Conservation (phyloP, 208 protist species). For the Crithidia sp. region DNA sequence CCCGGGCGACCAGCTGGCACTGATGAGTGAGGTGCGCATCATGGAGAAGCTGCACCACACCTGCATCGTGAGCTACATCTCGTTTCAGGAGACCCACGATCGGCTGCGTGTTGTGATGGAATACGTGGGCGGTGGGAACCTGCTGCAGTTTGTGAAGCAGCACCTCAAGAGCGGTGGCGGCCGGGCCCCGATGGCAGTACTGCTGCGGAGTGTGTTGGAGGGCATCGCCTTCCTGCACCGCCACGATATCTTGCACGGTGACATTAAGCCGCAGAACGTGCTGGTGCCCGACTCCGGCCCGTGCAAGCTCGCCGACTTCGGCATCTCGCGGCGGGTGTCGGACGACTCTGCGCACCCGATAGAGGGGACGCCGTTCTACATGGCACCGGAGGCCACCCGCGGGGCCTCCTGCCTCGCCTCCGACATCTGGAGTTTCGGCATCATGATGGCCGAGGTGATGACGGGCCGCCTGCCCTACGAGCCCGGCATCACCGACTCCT, state of each 20-base stretch:
- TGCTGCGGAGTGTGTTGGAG: constrained; percentile 58
- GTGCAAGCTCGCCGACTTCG: constrained; percentile 90
- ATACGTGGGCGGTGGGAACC: constrained; percentile 79
- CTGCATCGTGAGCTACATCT: constrained; percentile 96
- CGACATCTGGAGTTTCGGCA: constrained; percentile 88
- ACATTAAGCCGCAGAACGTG: constrained; percentile 90
- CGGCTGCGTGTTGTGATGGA: constrained; percentile 80
- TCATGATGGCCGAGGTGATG: constrained; percentile 75
- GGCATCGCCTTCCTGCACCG: constrained; percentile 85
- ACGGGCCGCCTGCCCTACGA: constrained; percentile 61
- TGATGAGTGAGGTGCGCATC: constrained; percentile 62
- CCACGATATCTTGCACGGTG: constrained; percentile 72
- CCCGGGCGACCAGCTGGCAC: constrained; percentile 6
- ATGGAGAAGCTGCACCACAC: constrained; percentile 74
- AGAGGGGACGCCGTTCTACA: constrained; percentile 79
- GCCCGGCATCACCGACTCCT: constrained; percentile 31
- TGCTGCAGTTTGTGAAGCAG: constrained; percentile 53
- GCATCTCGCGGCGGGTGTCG: constrained; percentile 61
- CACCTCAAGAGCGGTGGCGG: background rate
- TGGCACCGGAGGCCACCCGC: constrained; percentile 65
- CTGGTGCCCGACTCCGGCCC: constrained; percentile 58
- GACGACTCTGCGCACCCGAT: constrained; percentile 27
- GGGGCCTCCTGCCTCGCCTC: constrained; percentile 45
- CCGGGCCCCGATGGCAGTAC: constrained; percentile 36
- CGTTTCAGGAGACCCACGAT: constrained; percentile 51